Base-by-base conservation (phyloP, 208 protist species). In the Herpetomonas samuelpessoai region DNA sequence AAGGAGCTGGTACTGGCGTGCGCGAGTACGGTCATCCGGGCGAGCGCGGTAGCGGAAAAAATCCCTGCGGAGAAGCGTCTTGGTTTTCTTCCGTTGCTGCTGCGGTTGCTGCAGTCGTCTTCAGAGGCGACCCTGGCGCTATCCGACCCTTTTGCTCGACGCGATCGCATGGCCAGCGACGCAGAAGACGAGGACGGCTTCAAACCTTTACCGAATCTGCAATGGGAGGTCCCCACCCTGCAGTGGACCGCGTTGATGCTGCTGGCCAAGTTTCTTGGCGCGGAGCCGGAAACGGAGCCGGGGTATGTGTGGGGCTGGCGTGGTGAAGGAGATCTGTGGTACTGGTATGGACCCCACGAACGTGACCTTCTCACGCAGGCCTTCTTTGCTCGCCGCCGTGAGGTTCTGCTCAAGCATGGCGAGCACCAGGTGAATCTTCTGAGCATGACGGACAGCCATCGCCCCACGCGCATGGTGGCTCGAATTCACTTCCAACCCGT, bases 221-320 rank as follows among this genome's bases (percentile, higher is more conserved):
- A 91, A 62, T 95, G 89, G 86, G 44, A 76, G 4, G 68, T 92
- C 7, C 81, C 89, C 0, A 53, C 71, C n/a, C 35, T 77, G 27
- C 57, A 79, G 51, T 92, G 74, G 74, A 80, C 81, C n/a, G 71
- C 84, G 45, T 57, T 93, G 10, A 27, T 86, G 30, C 59, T 95
- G 9, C 39, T 92, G n/a, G 44, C 79, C 1, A 82, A 79, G 25
- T 49, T 93, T 1, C 65, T 78, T 10, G 74, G 80, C 16, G 62
- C 61, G 2, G 53, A 73, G 31, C 69, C 76, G 27, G 31, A 59
- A n/a, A 65, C 84, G 39, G 16, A 49, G 1, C 14, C 60, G 22
- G 77, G 90, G 48, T 88, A 93, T 58, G 56, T 92, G 46, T 95
- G 86, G 86, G 86, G 78, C 38, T 90, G 65, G 63, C 72, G 84